Evolutionary conservation across 164 flowering plant genomes (phyloP).

Genomic region (Magnolia officinalis): DNA sequence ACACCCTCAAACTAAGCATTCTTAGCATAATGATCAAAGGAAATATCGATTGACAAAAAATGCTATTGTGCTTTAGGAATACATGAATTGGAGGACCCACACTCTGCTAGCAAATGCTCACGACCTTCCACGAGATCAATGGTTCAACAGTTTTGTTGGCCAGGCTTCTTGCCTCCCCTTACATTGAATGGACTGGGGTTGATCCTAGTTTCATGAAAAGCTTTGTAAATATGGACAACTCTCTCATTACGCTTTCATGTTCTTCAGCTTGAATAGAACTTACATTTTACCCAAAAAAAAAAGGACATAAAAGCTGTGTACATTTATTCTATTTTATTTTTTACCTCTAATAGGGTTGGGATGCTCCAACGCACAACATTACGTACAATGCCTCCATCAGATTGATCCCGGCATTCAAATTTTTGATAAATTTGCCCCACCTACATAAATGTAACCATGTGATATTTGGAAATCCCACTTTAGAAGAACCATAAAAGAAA

Average conservation of each 20-base stretch:
- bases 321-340: background rate
- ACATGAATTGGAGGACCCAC: background rate
- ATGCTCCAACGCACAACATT: conserved; percentile 94
- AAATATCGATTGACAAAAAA: too few relatives aligned
- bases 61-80: background rate
- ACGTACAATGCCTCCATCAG: conserved; percentile 59
- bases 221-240: background rate
- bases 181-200: background rate
- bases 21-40: too few relatives aligned
- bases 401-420: conserved; percentile 63
- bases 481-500: background rate
- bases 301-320: background rate
- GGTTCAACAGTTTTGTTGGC: background rate
- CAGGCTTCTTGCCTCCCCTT: background rate
- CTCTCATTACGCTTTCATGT: background rate
- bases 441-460: conserved; percentile 23
- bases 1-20: too few relatives aligned
- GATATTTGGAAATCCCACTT: background rate
- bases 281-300: background rate
- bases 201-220: background rate
- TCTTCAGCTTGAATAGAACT: background rate
- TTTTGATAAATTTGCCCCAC: conserved; percentile 92
- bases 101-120: background rate
- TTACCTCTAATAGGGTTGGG: conserved; percentile 74
- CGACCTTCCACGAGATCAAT: background rate